Evolutionary conservation across 2,329 filamentous ascomycete genomes (phyloP).

Genomic region (Sporothrix pallida): DNA sequence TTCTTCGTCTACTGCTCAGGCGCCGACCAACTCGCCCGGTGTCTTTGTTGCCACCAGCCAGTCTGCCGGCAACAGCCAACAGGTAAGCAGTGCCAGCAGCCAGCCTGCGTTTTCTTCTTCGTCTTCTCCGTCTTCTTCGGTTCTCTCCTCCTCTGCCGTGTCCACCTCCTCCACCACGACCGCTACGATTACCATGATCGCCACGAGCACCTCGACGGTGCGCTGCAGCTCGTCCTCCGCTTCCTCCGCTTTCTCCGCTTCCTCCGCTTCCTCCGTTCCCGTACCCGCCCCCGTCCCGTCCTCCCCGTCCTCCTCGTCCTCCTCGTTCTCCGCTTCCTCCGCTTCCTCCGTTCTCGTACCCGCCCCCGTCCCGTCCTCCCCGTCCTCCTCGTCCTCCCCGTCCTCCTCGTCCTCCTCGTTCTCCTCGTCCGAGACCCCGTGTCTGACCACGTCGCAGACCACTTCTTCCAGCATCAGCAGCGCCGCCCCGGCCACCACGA

Average conservation of each 20-base stretch:
- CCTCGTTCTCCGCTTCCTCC: too few species aligned
- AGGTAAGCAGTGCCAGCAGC: constrained; percentile 33
- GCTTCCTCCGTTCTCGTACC: too few species aligned
- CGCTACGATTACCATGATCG: constrained; percentile 26
- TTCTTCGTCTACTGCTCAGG: constrained; percentile 16
- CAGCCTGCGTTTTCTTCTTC: constrained; percentile 28
- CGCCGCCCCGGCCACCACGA: constrained; percentile 4
- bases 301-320: not conserved
- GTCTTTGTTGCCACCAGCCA: constrained; percentile 35
- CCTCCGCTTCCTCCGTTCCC: not conserved
- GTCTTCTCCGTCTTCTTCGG: constrained; percentile 19
- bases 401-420: not conserved
- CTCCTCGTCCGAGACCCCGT: constrained; percentile 8
- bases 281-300: not conserved
- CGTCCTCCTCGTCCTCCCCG: not conserved
- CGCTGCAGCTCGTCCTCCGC: not conserved
- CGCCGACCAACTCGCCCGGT: constrained; percentile 29
- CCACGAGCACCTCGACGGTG: constrained; percentile 28
- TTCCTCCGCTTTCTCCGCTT: not conserved
- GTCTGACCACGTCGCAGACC: constrained; percentile 27
- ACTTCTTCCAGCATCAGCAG: constrained; percentile 9
- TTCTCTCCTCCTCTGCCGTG: not conserved
- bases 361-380: not conserved
- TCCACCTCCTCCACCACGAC: constrained; percentile 19
- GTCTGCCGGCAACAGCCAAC: constrained; percentile 24